These are phyloP conservation scores for Aspergillus coremiiformis DNA, from an alignment of 495 filamentous ascomycete species.

Conservation along the genomic window DNA sequence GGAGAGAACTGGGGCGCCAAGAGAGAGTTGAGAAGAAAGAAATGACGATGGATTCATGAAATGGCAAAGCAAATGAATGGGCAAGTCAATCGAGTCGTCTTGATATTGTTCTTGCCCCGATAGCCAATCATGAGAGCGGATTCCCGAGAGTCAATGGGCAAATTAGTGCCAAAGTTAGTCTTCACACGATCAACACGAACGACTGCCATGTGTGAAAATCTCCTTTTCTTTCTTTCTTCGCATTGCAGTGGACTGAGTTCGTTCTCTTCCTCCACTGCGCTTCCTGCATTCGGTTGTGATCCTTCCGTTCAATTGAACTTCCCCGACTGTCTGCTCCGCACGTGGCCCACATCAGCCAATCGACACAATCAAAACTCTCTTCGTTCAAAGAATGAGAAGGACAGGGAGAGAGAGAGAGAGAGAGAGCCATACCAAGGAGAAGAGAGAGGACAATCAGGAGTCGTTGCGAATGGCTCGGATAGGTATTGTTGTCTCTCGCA, in stretches of 20 bases:
- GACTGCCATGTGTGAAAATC: too few species aligned
- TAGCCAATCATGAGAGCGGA: slow-evolving; percentile 6
- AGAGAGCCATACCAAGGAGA: too few species aligned
- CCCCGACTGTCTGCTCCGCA: neutral
- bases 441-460: too few species aligned
- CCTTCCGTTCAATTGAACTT: too few species aligned
- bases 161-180: neutral
- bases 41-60: too few species aligned
- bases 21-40: too few species aligned
- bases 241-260: too few species aligned
- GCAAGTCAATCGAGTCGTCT: too few species aligned
- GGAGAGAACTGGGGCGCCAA: too few species aligned
- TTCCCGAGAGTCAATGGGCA: slow-evolving; percentile 4
- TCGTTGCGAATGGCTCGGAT: too few species aligned
- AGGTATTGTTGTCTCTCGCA: neutral
- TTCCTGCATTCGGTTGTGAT: neutral
- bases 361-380: neutral
- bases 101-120: slow-evolving; percentile 11
- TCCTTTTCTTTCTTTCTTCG: neutral
- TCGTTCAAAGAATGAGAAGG: neutral
- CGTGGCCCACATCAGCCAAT: slow-evolving; percentile 2
- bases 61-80: too few species aligned
- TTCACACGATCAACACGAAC: neutral
- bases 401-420: neutral
- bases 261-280: too few species aligned